Conservation (phyloP, 2,329 filamentous ascomycete genomes). For the Fusarium illudens region DNA sequence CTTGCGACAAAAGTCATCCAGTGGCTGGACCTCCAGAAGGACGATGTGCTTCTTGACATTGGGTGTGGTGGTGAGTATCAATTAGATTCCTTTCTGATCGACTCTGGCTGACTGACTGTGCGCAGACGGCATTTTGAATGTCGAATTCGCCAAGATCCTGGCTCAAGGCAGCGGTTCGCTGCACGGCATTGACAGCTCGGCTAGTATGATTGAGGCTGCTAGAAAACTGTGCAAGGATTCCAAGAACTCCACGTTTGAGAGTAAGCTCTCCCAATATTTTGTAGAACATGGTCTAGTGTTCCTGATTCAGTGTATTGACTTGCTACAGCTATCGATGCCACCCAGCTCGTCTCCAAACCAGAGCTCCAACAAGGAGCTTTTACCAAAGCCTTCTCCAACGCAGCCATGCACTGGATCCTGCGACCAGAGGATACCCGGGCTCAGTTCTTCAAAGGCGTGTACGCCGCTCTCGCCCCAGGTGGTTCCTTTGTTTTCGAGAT, state of each 20-base stretch:
- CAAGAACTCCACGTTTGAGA: conserved; percentile 55
- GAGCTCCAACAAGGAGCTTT: conserved; percentile 51
- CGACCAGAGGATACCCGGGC: conserved; percentile 52
- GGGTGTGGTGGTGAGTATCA: conserved; percentile 66
- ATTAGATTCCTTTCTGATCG: background rate
- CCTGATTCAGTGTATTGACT: background rate
- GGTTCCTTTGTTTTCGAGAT: conserved; percentile 74
- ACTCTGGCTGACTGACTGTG: conserved; percentile 8
- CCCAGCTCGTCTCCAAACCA: conserved; percentile 47
- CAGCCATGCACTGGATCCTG: conserved; percentile 74
- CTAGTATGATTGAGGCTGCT: conserved; percentile 65
- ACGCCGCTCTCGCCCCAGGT: conserved; percentile 60
- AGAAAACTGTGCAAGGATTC: conserved; percentile 50
- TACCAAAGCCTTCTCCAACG: conserved; percentile 71
- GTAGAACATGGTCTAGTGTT: background rate
- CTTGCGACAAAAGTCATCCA: conserved; percentile 65
- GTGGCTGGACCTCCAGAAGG: conserved; percentile 66
- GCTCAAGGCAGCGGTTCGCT: conserved; percentile 57
- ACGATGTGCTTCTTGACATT: conserved; percentile 68
- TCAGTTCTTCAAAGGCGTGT: conserved; percentile 62
- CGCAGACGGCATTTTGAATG: conserved; percentile 68
- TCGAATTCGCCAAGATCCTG: conserved; percentile 59
- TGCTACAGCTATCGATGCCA: conserved; percentile 56
- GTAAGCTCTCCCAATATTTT: conserved; percentile 36
- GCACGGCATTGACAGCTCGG: conserved; percentile 67